These are phyloP conservation scores for Penicillium sp. DNA, from an alignment of 2,329 filamentous ascomycete genomes.

Conservation along the genomic window DNA sequence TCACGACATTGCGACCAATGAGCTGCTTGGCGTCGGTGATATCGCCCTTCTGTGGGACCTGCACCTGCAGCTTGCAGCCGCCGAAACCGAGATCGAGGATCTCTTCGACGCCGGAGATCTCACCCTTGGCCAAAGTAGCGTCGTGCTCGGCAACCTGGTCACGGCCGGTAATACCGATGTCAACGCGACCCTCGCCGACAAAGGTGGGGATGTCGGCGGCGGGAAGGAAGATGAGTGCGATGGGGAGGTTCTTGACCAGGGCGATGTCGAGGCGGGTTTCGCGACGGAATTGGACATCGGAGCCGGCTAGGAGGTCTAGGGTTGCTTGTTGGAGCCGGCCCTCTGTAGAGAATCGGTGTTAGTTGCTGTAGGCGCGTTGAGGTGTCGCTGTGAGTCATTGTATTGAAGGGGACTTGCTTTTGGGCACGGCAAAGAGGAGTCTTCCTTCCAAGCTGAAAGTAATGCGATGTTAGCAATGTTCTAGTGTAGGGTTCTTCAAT, in stretches of 20 bases:
- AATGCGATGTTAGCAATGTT: slow-evolving; percentile 27
- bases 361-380: slow-evolving; percentile 13
- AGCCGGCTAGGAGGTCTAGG: slow-evolving; percentile 86
- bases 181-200: slow-evolving; percentile 89
- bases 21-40: slow-evolving; percentile 71
- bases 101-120: slow-evolving; percentile 68
- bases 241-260: slow-evolving; percentile 92
- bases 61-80: slow-evolving; percentile 89
- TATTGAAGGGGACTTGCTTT: slow-evolving; percentile 65
- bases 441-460: slow-evolving; percentile 77
- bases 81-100: slow-evolving; percentile 91
- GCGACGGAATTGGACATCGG: slow-evolving; percentile 93
- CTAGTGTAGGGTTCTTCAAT: neutral
- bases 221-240: slow-evolving; percentile 94
- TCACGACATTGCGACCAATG: slow-evolving; percentile 89
- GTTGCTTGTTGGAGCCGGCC: slow-evolving; percentile 85
- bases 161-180: slow-evolving; percentile 89
- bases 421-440: slow-evolving; percentile 94
- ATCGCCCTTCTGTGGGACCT: slow-evolving; percentile 82
- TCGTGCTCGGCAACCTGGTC: slow-evolving; percentile 94
- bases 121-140: slow-evolving; percentile 46
- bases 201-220: slow-evolving; percentile 97
- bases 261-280: slow-evolving; percentile 96
- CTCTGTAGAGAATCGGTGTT: slow-evolving; percentile 57
- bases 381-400: slow-evolving; percentile 20